Conservation (phyloP, 1,284 basidiomycete genomes). For the Erythrobasidium hasegawianum region DNA sequence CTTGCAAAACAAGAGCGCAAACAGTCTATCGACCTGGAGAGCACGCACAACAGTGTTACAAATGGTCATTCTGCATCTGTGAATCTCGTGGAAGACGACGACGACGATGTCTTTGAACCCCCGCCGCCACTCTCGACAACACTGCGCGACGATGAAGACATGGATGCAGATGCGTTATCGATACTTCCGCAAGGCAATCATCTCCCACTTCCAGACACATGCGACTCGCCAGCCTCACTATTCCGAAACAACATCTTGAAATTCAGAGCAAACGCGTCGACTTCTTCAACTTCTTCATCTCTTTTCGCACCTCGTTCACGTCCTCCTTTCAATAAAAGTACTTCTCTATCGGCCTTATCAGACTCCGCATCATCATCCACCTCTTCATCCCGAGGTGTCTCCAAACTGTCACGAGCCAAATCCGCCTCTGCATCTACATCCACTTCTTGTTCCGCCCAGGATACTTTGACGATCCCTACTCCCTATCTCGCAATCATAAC, state of each 20-base stretch:
- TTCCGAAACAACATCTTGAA: background rate
- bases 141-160: background rate
- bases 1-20: background rate
- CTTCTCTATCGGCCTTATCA: background rate
- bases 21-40: background rate
- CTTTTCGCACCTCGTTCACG: too few relatives aligned
- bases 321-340: too few relatives aligned
- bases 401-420: background rate
- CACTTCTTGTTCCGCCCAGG: constrained; percentile 4
- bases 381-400: background rate
- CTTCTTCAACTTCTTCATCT: too few relatives aligned
- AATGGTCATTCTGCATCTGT: background rate
- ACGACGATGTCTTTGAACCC: constrained; percentile 26
- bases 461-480: constrained; percentile 8
- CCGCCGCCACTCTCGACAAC: constrained; percentile 16
- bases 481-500: constrained; percentile 21
- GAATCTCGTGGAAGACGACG: constrained; percentile 22
- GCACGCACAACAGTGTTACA: background rate
- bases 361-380: background rate
- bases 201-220: too few relatives aligned
- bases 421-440: constrained; percentile 7
- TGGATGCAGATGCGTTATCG: too few relatives aligned
- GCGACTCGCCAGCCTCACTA: background rate
- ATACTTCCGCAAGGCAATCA: too few relatives aligned
- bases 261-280: background rate